A percentile compares a stretch with the other conserved stretches of the same genome.
Evolutionary conservation across 1,284 basidiomycete species (phyloP).

Genomic region (Ustilago loliicola): DNA sequence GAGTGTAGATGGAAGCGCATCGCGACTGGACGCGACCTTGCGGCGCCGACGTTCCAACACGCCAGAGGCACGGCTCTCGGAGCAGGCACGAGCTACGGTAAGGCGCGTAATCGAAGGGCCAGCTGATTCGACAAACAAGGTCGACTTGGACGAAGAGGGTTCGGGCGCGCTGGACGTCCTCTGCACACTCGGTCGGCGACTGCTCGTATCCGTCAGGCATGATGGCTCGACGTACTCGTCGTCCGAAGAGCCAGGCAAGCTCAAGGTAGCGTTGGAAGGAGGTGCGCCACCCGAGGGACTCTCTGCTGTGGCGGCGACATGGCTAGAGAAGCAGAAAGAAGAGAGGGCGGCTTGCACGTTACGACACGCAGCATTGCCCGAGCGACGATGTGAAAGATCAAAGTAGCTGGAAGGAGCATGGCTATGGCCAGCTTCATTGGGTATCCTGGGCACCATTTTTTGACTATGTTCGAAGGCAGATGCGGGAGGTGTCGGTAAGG

Average conservation of each 20-base stretch:
- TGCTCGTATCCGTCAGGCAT: constrained; percentile 18
- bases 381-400: constrained; percentile 24
- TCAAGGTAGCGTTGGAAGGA: not conserved
- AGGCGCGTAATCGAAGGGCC: constrained; percentile 23
- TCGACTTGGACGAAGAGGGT: constrained; percentile 23
- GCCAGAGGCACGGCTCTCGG: constrained; percentile 42
- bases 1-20: constrained; percentile 25
- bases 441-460: constrained; percentile 37
- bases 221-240: constrained; percentile 40
- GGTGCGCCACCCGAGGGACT: constrained; percentile 11
- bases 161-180: constrained; percentile 47
- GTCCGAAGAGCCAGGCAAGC: constrained; percentile 1
- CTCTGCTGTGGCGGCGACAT: constrained; percentile 15
- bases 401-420: constrained; percentile 21
- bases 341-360: constrained; percentile 39
- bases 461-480: constrained; percentile 3
- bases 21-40: constrained; percentile 21
- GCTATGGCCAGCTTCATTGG: constrained; percentile 20
- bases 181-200: constrained; percentile 47
- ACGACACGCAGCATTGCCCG: constrained; percentile 27
- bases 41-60: constrained; percentile 42
- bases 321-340: constrained; percentile 38
- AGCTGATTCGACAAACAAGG: constrained; percentile 31
- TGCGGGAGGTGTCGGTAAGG: not conserved
- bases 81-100: constrained; percentile 43